A percentile compares a stretch with the other conserved stretches of the same genome.
Evolutionary conservation across 768 basidiomycete species (phyloP).

Genomic region (Mycena polygramma): DNA sequence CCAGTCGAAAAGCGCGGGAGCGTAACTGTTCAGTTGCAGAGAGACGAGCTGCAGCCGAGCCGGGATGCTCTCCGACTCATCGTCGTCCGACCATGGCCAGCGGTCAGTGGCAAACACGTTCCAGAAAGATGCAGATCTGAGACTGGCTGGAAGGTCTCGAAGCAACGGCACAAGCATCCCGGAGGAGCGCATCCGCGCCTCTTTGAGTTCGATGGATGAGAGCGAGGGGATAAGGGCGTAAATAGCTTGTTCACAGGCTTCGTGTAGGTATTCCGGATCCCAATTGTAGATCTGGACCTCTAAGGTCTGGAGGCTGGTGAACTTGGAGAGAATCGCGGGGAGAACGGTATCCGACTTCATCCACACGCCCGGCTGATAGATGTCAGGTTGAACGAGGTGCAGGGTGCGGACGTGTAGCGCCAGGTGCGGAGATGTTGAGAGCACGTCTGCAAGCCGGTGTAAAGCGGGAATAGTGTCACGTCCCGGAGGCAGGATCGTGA

Average conservation of each 20-base stretch:
- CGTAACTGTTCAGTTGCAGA: slow-evolving; percentile 5
- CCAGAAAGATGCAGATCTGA: slow-evolving; percentile 14
- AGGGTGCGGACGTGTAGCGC: slow-evolving; percentile 17
- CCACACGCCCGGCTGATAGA: slow-evolving; percentile 19
- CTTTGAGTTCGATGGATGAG: slow-evolving; percentile 17
- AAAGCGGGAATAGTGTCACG: slow-evolving; percentile 11
- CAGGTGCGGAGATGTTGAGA: slow-evolving; percentile 19
- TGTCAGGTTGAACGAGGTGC: slow-evolving; percentile 19
- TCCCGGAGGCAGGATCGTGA: slow-evolving; percentile 22
- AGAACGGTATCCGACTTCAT: slow-evolving; percentile 20
- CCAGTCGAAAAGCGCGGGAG: slow-evolving; percentile 16
- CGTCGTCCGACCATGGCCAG: neutral
- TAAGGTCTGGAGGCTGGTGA: slow-evolving; percentile 7
- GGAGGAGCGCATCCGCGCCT: slow-evolving; percentile 5
- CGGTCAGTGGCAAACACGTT: neutral
- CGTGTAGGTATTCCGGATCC: no score
- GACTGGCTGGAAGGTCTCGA: slow-evolving; percentile 24
- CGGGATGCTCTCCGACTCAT: neutral
- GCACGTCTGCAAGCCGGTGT: slow-evolving; percentile 17
- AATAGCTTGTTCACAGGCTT: slow-evolving; percentile 24
- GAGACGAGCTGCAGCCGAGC: slow-evolving; percentile 19
- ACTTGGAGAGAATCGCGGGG: slow-evolving; percentile 10
- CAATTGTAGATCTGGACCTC: slow-evolving; percentile 19
- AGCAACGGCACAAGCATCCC: slow-evolving; percentile 6
- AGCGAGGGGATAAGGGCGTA: slow-evolving; percentile 19